Evolutionary conservation across 164 flowering plant species (phyloP).

Genomic region (Echeveria elegans): DNA sequence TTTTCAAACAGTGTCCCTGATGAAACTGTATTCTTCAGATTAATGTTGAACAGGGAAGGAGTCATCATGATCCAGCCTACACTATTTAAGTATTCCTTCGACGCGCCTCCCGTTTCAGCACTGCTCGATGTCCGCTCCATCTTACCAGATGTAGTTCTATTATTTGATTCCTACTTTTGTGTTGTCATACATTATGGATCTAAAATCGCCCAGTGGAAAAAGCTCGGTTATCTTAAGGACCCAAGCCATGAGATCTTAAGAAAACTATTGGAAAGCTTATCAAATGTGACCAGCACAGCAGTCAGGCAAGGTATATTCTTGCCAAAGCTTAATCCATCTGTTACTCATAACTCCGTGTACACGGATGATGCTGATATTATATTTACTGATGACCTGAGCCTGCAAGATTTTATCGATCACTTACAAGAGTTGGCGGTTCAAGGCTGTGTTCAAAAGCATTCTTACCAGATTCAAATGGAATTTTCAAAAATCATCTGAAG

Average conservation of each 20-base stretch:
- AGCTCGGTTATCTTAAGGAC: conserved; percentile 63
- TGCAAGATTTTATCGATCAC: conserved; percentile 74
- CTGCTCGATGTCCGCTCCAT: conserved; percentile 72
- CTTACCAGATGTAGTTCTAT: conserved; percentile 69
- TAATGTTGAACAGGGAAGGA: conserved; percentile 80
- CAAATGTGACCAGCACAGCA: conserved; percentile 80
- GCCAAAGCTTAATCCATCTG: conserved; percentile 92
- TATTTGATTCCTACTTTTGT: conserved; percentile 78
- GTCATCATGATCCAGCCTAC: conserved; percentile 94
- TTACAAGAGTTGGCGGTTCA: conserved; percentile 82
- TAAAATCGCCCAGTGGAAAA: conserved; percentile 80
- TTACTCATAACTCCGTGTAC: conserved; percentile 54
- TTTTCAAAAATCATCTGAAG: too few relatives aligned
- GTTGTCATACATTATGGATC: conserved; percentile 87
- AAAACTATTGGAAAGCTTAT: conserved; percentile 72
- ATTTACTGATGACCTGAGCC: conserved; percentile 84
- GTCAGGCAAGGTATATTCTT: conserved; percentile 88
- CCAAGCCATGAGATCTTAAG: conserved; percentile 69
- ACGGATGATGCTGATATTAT: conserved; percentile 52
- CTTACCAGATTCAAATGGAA: not conserved
- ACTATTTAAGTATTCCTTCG: conserved; percentile 71
- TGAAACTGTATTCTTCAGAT: conserved; percentile 71
- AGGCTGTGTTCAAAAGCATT: conserved; percentile 23
- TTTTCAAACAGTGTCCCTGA: conserved; percentile 79
- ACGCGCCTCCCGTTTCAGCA: conserved; percentile 81